Evolutionary conservation across 768 basidiomycete genomes (phyloP).

Genomic region (Mycena venus): DNA sequence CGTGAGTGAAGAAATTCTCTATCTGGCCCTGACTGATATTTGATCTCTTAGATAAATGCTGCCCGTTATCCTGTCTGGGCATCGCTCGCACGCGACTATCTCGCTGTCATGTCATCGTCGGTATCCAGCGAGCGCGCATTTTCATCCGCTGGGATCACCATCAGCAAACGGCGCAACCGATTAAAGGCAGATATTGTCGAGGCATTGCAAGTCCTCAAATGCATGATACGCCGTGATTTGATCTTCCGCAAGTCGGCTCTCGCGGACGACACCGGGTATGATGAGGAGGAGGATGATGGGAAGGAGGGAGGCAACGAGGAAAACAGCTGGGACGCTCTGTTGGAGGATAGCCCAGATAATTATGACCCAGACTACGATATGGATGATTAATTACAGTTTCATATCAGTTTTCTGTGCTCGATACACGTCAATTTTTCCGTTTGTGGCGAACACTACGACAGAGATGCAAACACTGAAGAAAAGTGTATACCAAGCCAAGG

Average conservation of each 20-base stretch:
- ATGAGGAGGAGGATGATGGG: neutral
- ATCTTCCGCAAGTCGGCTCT: too few relatives aligned
- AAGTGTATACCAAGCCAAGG: too few relatives aligned
- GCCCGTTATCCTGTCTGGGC: slow-evolving; percentile 48
- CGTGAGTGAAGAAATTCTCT: neutral
- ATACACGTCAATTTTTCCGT: too few relatives aligned
- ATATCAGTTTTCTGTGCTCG: too few relatives aligned
- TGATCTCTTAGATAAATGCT: too few relatives aligned
- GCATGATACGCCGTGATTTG: too few relatives aligned
- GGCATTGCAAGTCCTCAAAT: slow-evolving; percentile 47
- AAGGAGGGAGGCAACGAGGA: slow-evolving; percentile 14
- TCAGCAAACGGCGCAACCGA: slow-evolving; percentile 48
- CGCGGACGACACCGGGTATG: neutral
- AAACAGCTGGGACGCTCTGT: slow-evolving; percentile 9
- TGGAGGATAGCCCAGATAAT: neutral
- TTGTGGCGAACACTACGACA: too few relatives aligned
- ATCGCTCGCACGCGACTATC: slow-evolving; percentile 51
- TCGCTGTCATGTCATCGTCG: slow-evolving; percentile 54
- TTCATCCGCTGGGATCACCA: slow-evolving; percentile 54
- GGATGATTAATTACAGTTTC: neutral
- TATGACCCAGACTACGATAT: neutral
- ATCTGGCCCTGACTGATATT: neutral
- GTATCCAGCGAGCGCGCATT: slow-evolving; percentile 49
- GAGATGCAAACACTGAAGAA: too few relatives aligned
- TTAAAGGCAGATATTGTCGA: slow-evolving; percentile 51